Evolutionary conservation across 352 stramenopile genomes (phyloP).

Genomic region (Pythium plurisporium): DNA sequence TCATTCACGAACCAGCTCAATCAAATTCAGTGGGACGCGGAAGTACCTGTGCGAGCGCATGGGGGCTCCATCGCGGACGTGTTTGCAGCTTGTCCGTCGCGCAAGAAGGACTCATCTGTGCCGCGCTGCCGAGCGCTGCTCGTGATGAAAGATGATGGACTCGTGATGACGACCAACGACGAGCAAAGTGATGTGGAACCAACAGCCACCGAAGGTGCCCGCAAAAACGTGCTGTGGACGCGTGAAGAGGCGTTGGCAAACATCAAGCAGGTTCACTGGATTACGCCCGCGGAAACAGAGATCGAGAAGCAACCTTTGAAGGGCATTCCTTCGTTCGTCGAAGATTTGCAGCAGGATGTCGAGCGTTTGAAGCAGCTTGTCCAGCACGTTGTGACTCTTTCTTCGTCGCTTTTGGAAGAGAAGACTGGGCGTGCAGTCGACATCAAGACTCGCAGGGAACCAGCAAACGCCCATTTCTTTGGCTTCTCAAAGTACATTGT

Average conservation of each 20-base stretch:
- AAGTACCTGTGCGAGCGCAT: slow-evolving; percentile 46
- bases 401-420: slow-evolving; percentile 45
- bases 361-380: slow-evolving; percentile 49
- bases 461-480: slow-evolving; percentile 69
- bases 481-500: slow-evolving; percentile 84
- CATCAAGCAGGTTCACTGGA: slow-evolving; percentile 73
- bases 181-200: slow-evolving; percentile 25
- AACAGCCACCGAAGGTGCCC: neutral
- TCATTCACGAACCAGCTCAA: slow-evolving; percentile 22
- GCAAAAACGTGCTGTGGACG: slow-evolving; percentile 51
- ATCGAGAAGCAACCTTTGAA: slow-evolving; percentile 73
- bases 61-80: slow-evolving; percentile 42
- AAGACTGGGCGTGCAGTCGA: slow-evolving; percentile 22
- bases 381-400: slow-evolving; percentile 40
- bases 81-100: slow-evolving; percentile 52
- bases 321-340: slow-evolving; percentile 63
- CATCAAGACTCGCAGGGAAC: slow-evolving; percentile 41
- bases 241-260: slow-evolving; percentile 78
- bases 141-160: slow-evolving; percentile 66
- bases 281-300: slow-evolving; percentile 69
- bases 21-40: slow-evolving; percentile 37
- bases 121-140: slow-evolving; percentile 52
- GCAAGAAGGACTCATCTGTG: slow-evolving; percentile 44
- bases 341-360: slow-evolving; percentile 63
- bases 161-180: slow-evolving; percentile 71